Evolutionary conservation across 495 filamentous ascomycete genomes (phyloP).

Genomic region (Penicillium daleae): DNA sequence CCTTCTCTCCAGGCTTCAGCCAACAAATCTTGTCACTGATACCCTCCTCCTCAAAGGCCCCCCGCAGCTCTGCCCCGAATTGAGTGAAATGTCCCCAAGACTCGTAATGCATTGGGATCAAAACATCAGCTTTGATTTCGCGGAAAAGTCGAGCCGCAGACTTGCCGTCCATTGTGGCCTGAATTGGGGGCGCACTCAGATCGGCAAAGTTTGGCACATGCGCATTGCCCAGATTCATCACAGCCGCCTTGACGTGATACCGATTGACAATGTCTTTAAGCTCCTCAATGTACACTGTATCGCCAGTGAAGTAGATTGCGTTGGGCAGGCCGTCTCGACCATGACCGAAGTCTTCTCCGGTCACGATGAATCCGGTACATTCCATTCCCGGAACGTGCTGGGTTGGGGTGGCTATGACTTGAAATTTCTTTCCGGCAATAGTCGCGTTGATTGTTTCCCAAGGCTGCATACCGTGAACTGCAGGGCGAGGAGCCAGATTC

Average conservation of each 20-base stretch:
- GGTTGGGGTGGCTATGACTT: conserved; percentile 49
- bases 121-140: conserved; percentile 47
- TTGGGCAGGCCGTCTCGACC: conserved; percentile 45
- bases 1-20: conserved; percentile 20
- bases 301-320: conserved; percentile 59
- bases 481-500: conserved; percentile 46
- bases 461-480: conserved; percentile 43
- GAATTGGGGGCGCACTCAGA: conserved; percentile 18
- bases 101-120: conserved; percentile 60
- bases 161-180: conserved; percentile 57
- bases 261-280: conserved; percentile 30
- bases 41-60: conserved; percentile 33
- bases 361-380: conserved; percentile 53
- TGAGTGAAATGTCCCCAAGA: conserved; percentile 55
- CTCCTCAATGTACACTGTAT: conserved; percentile 56
- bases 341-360: conserved; percentile 42
- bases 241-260: conserved; percentile 28
- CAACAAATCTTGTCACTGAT: conserved; percentile 33
- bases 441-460: conserved; percentile 31
- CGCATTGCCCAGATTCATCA: conserved; percentile 33
- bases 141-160: conserved; percentile 45
- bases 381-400: conserved; percentile 52
- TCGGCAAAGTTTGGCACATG: background rate
- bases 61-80: conserved; percentile 24
- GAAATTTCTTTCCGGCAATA: conserved; percentile 28